These are phyloP conservation scores for Phylloporus scabripes DNA, from an alignment of 768 basidiomycete species.

Conservation along the genomic window DNA sequence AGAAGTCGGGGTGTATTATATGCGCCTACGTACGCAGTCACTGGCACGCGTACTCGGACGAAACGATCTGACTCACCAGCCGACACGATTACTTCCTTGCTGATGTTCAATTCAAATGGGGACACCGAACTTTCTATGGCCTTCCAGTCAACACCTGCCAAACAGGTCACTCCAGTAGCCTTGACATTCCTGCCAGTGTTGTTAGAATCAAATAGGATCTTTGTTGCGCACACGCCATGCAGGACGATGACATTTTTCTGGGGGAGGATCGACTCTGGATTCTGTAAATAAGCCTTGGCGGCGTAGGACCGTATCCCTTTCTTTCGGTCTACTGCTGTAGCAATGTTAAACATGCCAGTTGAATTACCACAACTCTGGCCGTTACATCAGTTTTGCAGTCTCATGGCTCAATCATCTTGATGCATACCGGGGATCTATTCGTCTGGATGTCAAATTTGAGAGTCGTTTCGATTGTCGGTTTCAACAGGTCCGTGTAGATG, in stretches of 20 bases:
- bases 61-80: neutral
- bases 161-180: constrained; percentile 9
- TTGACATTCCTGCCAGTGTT: neutral
- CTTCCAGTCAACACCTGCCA: constrained; percentile 8
- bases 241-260: neutral
- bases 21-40: constrained; percentile 1
- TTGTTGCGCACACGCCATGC: constrained; percentile 7
- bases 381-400: neutral
- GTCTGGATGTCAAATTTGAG: neutral
- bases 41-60: no score
- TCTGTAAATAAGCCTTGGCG: constrained; percentile 12
- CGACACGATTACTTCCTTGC: neutral
- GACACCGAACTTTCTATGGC: neutral
- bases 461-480: neutral
- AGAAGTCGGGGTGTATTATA: constrained; percentile 18
- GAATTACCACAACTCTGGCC: neutral
- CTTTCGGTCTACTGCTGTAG: constrained; percentile 12
- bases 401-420: neutral
- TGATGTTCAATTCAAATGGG: neutral
- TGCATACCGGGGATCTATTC: neutral
- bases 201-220: constrained; percentile 7
- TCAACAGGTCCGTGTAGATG: neutral
- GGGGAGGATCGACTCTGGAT: constrained; percentile 6
- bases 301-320: constrained; percentile 16
- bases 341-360: constrained; percentile 12